Base-by-base conservation (phyloP, 192 early-diverging fungal species). In the Entophlyctis helioformis region DNA sequence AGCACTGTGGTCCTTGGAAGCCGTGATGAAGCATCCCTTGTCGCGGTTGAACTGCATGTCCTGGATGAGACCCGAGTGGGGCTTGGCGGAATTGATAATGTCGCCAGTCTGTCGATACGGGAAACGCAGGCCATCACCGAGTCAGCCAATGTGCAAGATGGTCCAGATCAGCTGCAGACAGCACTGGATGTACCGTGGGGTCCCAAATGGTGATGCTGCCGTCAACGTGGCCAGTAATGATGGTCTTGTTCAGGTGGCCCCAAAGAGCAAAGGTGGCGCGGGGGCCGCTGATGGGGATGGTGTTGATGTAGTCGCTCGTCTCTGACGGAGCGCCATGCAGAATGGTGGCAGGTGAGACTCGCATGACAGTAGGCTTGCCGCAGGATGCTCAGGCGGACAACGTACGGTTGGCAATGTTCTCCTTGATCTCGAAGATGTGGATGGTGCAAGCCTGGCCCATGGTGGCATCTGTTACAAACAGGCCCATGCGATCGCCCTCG, bases 401-500 rank as follows among this genome's bases (percentile, higher is more conserved):
- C 63, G 33, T 69, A 82, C 81, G 81, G 48, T 76, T 43, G 38
- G 72, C 74, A 11, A 54, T 48, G 58, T 76, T 64, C 44, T 67
- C 66, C 43, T 85, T 80, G 52, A 93, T 78, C 25, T 69, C 63
- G 34, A 91, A 79, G 51, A 98, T 78, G 46, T 86, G 78, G 41
- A 96, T 77, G n/a, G 79, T 85, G 26, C 77, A 83, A 25, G 76
- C 75, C 62, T 82, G 78, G 44, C 93, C 93, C 93, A 96, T 96
- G 50, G 83, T 84, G 45, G 85, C 80, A 63, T 98, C 96, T n/a
- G 91, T 96, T 23, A 96, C 89, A 57, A 86, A 76, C 44, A 96
- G 66, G 18, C 87, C 80, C 65, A 78, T 82, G 32, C 73, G 68
- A 67, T 91, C 86, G 53, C 94, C 96, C 57, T 86, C 78, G 32